Evolutionary conservation across 2,329 filamentous ascomycete species (phyloP), one percentile per base, ranked within the genome.

Genomic region (Escovopsis sp.): DNA sequence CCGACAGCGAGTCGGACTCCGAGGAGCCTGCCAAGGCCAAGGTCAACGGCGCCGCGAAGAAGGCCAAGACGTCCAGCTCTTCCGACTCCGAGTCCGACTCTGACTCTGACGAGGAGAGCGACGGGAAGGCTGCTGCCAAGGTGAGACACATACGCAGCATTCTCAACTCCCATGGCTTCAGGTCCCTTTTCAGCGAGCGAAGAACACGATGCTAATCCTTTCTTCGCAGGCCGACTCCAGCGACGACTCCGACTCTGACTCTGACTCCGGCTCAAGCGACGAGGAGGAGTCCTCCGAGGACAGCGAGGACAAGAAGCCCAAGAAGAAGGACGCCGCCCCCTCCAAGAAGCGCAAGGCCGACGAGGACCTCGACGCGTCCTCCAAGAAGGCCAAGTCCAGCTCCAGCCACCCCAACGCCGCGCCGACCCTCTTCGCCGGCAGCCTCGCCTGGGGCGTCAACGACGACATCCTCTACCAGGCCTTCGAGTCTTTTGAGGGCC

Each of bases 401-500:
- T 69, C 66, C 26, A 70, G 76, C 38, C 58, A 54, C 33, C 33
- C 35, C 21, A 56, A 66, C 39, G 56, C 41, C 27, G 42, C 56
- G 26, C 49, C 51, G 27, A 93, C 86, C 50, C 76, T 94, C 36
- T 94, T 93, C 59, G 76, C 86, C 45, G 87, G 87, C 48, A 88
- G 85, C 66, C 68, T 94, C 44, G 85, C 82, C 61, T 94, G 86
- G 86, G 83, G 78, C 54, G 68, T 94, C 35, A 83, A 92, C 48
- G 87, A 94, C 58, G 76, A 86, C 44, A 74, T 73, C 62, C 76
- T 94, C 44, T 69, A 72, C 46, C 71, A 79, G 49, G 80, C 88
- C 56, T 94, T 94, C 64, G 73, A 86, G 65, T 62, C 72, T 43
- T 88, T 79, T 50, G 79, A 78, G 43, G 79, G 79, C 51, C 68